A percentile compares a stretch with the other conserved stretches of the same genome.
Evolutionary conservation across 495 filamentous ascomycete species (phyloP).

Genomic region (Aspergillus bridgeri): DNA sequence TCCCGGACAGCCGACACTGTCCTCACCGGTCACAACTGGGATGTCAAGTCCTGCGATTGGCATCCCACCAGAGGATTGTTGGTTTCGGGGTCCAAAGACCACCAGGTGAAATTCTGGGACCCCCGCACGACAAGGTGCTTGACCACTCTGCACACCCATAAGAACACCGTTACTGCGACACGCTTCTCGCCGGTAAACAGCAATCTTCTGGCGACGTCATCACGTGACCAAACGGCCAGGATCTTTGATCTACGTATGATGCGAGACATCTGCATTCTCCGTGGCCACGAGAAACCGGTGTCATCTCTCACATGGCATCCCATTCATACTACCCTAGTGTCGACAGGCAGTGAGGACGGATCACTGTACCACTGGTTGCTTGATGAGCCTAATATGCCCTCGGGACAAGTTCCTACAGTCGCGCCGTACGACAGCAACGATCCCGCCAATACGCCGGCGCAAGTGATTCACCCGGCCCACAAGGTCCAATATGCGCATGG

Average conservation of each 20-base stretch:
- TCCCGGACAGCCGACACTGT: constrained; percentile 74
- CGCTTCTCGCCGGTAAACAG: constrained; percentile 80
- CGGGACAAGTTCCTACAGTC: constrained; percentile 61
- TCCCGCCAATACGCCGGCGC: constrained; percentile 70
- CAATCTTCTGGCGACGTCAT: constrained; percentile 83
- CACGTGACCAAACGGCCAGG: constrained; percentile 84
- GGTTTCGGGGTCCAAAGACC: constrained; percentile 96
- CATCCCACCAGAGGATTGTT: constrained; percentile 92
- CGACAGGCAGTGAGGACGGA: constrained; percentile 85
- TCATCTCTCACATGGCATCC: constrained; percentile 94
- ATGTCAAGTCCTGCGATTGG: constrained; percentile 95
- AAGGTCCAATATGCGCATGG: constrained; percentile 82
- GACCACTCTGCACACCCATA: constrained; percentile 95
- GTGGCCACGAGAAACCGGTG: constrained; percentile 92
- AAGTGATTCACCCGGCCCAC: constrained; percentile 87
- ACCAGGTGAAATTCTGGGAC: constrained; percentile 96
- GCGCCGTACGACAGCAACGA: constrained; percentile 81
- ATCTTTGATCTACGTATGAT: constrained; percentile 97
- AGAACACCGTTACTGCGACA: constrained; percentile 89
- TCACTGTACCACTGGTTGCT: constrained; percentile 88
- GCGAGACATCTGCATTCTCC: constrained; percentile 88
- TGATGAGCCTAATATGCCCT: constrained; percentile 82
- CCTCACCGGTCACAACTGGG: constrained; percentile 89
- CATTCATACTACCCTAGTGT: constrained; percentile 80
- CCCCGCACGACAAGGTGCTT: constrained; percentile 83